Base-by-base conservation (phyloP, 2,329 filamentous ascomycete genomes). In the Pseudocercospora pini-densiflorae region DNA sequence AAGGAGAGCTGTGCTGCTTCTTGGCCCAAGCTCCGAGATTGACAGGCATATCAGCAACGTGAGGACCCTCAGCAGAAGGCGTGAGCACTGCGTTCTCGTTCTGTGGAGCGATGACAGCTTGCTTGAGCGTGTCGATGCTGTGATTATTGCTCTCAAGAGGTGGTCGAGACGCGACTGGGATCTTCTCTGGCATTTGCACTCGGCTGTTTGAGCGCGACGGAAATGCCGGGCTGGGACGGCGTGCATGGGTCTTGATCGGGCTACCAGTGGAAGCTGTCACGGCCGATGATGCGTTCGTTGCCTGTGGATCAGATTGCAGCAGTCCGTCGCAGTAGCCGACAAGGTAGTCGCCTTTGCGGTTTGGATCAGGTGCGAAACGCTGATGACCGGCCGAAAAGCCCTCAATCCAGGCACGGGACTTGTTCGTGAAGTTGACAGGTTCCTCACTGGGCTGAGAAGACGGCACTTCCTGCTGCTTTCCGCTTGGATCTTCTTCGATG, bases 281-380 rank as follows among this genome's bases (percentile, higher is more conserved):
- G 19, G 63, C 14, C 6, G 64, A 54, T 8, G 62, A 19, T 5
- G 49, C 27, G 21, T 6, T 61, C 12, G 40, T 43, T 9, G 51
- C 55, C 47, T 57, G 36, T 33, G 67, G 68, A 29, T 70, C 64
- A 6, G 74, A 73, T 54, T 76, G 73, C 45, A 76, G 67, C 51
- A 78, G 61, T 10, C 76, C 77, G 27, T 73, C 70, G 60, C 76
- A 78, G 67, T 79, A 79, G 9, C 77, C 77, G 6, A 76, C 70
- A 9, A 79, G 63, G 5, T 71, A 73, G 14, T 61, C 66, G 36
- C 71, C 71, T 21, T 75, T 71, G n/a, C 64, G 45, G 19, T 12
- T 12, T 10, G 31, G 19, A 14, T 68, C 71, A 31, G 77, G 67
- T 16, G 70, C 64, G 31, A 68, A 65, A 59, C 77, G 75, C 59